These are phyloP conservation scores for Parafenestella ontariensis DNA, from an alignment of 2,329 filamentous ascomycete species.

Conservation along the genomic window DNA sequence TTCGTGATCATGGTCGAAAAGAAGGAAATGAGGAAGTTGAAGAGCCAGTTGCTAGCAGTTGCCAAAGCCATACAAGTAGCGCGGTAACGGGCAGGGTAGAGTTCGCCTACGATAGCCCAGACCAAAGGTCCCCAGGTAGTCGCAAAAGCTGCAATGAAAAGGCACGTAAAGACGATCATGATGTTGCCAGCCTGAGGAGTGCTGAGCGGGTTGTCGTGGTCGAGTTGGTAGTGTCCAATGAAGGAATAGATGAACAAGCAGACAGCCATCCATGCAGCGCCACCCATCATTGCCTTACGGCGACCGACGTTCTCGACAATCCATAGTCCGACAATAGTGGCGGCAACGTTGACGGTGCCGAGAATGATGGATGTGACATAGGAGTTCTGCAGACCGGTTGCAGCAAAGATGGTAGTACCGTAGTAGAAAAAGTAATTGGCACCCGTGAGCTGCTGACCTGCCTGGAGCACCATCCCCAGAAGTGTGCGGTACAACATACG, in stretches of 20 bases:
- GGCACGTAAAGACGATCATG: constrained; percentile 72
- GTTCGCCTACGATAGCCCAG: constrained; percentile 72
- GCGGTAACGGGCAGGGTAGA: constrained; percentile 68
- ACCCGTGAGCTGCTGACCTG: constrained; percentile 72
- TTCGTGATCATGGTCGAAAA: constrained; percentile 80
- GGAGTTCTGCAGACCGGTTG: constrained; percentile 51
- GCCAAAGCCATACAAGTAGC: constrained; percentile 55
- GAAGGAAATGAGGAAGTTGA: constrained; percentile 63
- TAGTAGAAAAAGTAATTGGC: constrained; percentile 64
- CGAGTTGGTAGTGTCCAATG: constrained; percentile 53
- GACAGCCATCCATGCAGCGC: constrained; percentile 57
- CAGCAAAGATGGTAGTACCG: constrained; percentile 55
- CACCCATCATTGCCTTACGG: constrained; percentile 55
- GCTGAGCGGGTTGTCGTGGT: constrained; percentile 39
- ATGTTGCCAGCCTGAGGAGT: constrained; percentile 60
- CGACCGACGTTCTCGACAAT: constrained; percentile 58
- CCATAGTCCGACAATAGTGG: constrained; percentile 55
- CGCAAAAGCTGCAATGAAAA: constrained; percentile 71
- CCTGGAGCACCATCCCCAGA: constrained; percentile 68
- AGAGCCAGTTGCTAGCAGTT: constrained; percentile 54
- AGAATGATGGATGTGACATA: constrained; percentile 59
- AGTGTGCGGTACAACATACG: constrained; percentile 72
- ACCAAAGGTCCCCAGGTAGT: constrained; percentile 75
- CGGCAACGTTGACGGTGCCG: constrained; percentile 58
- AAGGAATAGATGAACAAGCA: constrained; percentile 66